Conservation (phyloP, 1,284 basidiomycete genomes). For the Ustilago tritici region DNA sequence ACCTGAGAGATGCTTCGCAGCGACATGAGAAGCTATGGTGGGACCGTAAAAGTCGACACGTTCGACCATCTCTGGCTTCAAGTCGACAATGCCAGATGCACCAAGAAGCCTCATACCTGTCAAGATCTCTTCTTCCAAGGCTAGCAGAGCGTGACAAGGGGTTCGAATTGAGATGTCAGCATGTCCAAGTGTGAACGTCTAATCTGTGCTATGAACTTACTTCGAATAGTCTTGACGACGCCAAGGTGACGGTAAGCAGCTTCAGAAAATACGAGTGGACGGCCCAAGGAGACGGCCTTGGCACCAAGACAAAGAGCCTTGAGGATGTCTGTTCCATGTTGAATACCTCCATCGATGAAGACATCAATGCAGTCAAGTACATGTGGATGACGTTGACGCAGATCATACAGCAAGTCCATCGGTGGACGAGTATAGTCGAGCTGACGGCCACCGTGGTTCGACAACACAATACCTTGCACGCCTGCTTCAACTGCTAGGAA, state of each 20-base stretch:
- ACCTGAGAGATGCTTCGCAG: constrained; percentile 7
- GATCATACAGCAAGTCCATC: constrained; percentile 10
- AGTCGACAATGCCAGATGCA: constrained; percentile 14
- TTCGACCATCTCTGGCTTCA: constrained; percentile 16
- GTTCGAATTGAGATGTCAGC: not conserved
- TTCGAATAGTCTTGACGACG: constrained; percentile 76
- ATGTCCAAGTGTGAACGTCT: too few species aligned
- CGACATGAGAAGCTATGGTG: constrained; percentile 10
- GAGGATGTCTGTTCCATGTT: constrained; percentile 78
- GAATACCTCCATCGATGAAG: constrained; percentile 87
- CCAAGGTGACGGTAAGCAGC: constrained; percentile 87
- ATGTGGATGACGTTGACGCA: constrained; percentile 68
- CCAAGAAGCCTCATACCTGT: constrained; percentile 15
- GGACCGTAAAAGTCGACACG: constrained; percentile 18
- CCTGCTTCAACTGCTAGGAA: constrained; percentile 74
- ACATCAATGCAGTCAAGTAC: constrained; percentile 70
- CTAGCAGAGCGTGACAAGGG: not conserved
- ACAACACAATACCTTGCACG: constrained; percentile 70
- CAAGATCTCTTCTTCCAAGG: constrained; percentile 18
- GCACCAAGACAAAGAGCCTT: constrained; percentile 92
- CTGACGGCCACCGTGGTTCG: constrained; percentile 71
- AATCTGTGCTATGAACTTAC: not conserved
- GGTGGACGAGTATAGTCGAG: constrained; percentile 46
- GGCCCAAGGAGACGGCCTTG: constrained; percentile 85
- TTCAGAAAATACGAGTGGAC: constrained; percentile 87